Evolutionary conservation across 345 rosid species (phyloP).

Genomic region (Viola odorata): DNA sequence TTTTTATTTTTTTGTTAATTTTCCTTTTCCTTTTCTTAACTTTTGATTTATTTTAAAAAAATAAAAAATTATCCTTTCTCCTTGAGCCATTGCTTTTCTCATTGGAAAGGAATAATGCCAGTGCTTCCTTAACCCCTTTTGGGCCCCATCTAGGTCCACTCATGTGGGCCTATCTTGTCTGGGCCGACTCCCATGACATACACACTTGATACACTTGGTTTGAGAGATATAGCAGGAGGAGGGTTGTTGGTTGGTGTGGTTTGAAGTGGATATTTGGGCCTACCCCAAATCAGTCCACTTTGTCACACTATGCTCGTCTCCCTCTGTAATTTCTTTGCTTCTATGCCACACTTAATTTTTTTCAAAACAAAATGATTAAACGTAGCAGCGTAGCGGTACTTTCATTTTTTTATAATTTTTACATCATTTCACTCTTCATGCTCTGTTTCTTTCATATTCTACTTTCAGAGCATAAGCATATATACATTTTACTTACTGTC

Average conservation of each 20-base stretch:
- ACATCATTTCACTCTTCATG: slow-evolving; percentile 16
- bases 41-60: slow-evolving; percentile 3
- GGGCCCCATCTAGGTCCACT: slow-evolving; percentile 48
- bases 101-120: slow-evolving; percentile 50
- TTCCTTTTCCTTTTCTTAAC: slow-evolving; percentile 3
- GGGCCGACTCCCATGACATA: slow-evolving; percentile 24
- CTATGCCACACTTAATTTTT: slow-evolving; percentile 30
- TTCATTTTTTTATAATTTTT: background rate
- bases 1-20: background rate
- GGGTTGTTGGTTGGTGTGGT: slow-evolving; percentile 28
- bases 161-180: slow-evolving; percentile 40
- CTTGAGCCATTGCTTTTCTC: slow-evolving; percentile 44
- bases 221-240: no score
- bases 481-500: no score
- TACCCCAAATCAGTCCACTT: slow-evolving; percentile 26
- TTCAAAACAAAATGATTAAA: no score
- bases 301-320: background rate
- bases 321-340: slow-evolving; percentile 32
- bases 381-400: no score
- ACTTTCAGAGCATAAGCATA: background rate
- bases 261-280: slow-evolving; percentile 52
- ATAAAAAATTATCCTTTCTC: no score
- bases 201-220: no score
- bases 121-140: slow-evolving; percentile 30
- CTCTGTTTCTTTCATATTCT: slow-evolving; percentile 32